Conservation (phyloP, 805 yeast species). For the Pichia cabralensis region DNA sequence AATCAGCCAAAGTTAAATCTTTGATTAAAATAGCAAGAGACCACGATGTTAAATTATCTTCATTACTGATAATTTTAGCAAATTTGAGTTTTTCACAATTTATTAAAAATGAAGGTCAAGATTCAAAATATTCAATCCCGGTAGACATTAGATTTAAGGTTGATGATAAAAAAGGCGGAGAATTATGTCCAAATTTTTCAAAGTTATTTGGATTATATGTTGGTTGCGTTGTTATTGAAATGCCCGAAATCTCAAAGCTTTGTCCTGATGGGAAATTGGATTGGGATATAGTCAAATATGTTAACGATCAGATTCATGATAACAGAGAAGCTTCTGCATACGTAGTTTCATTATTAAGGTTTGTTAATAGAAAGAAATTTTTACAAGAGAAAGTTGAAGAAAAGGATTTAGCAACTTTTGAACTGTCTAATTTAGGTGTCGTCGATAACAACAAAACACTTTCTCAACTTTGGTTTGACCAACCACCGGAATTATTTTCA, state of each 20-base stretch:
- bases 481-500: slow-evolving; percentile 6
- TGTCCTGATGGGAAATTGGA: slow-evolving; percentile 2
- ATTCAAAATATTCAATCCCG: slow-evolving; percentile 13
- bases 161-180: not conserved
- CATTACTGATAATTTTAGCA: not conserved
- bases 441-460: too few species aligned
- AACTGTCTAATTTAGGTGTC: slow-evolving; percentile 7
- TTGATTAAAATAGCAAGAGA: not conserved
- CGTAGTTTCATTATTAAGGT: slow-evolving; percentile 6
- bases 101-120: slow-evolving; percentile 7
- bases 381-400: slow-evolving; percentile 1
- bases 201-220: slow-evolving; percentile 13
- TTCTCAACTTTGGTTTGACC: slow-evolving; percentile 12
- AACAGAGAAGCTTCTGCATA: not conserved
- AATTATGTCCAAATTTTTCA: slow-evolving; percentile 5
- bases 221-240: slow-evolving; percentile 8
- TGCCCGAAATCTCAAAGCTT: slow-evolving; percentile 11
- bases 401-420: slow-evolving; percentile 10
- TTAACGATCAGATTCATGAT: slow-evolving; percentile 4
- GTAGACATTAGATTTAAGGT: slow-evolving; percentile 13
- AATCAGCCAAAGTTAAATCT: not conserved
- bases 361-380: slow-evolving; percentile 4
- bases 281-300: slow-evolving; percentile 5
- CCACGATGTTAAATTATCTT: not conserved
- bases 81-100: slow-evolving; percentile 11